Percentiles rank a stretch among this genome's conserved stretches.
Conservation (phyloP, 345 rosid species). For the Turnera subulata region DNA sequence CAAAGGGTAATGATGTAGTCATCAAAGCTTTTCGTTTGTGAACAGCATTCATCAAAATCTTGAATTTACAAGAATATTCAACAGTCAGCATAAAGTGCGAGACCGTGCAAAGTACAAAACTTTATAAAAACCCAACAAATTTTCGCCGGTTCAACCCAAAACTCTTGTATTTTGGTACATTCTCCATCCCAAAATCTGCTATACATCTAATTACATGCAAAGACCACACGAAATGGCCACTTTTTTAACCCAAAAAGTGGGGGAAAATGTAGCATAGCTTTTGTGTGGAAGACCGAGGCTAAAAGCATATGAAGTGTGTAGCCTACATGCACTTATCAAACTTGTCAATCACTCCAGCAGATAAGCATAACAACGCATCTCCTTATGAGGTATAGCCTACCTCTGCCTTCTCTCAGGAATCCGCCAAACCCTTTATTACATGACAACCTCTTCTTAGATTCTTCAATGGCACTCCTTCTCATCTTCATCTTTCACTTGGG, state of each 20-base stretch:
- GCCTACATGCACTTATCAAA: not conserved
- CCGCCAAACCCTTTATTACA: slow-evolving; percentile 34
- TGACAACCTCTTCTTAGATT: slow-evolving; percentile 37
- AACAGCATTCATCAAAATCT: too few relatives aligned
- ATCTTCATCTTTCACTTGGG: slow-evolving; percentile 22
- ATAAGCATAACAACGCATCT: slow-evolving; percentile 55
- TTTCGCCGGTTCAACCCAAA: slow-evolving; percentile 2
- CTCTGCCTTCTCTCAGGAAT: slow-evolving; percentile 42
- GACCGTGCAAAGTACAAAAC: too few relatives aligned
- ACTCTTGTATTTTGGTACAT: too few relatives aligned
- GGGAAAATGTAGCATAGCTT: too few relatives aligned
- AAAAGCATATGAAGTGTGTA: not conserved
- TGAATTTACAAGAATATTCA: too few relatives aligned
- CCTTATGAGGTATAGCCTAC: slow-evolving; percentile 51
- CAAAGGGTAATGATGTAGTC: too few relatives aligned
- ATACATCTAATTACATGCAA: not conserved
- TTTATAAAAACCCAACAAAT: not conserved
- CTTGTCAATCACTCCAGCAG: slow-evolving; percentile 47
- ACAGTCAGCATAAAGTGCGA: too few relatives aligned
- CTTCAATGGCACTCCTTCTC: slow-evolving; percentile 20
- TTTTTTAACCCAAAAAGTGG: too few relatives aligned
- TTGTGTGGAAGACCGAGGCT: not conserved
- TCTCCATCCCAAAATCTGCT: not conserved
- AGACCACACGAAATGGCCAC: too few relatives aligned
- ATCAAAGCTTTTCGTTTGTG: too few relatives aligned